phyloP scores from a whole-genome alignment of 805 yeast genomes.

The Saturnispora quitensis region DNA sequence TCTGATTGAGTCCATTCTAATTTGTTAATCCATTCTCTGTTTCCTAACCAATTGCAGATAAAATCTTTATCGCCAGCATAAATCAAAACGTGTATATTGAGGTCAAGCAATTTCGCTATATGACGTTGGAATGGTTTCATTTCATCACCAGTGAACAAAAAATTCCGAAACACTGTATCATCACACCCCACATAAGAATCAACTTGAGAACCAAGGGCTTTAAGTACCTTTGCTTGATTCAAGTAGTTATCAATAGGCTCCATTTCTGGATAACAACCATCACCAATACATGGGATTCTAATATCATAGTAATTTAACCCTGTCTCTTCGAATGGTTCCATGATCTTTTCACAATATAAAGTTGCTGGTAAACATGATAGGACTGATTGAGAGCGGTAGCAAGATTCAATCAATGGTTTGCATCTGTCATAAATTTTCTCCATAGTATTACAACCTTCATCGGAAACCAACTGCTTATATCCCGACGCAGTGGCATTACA shows the following conservation, averaged over 20 bases:
- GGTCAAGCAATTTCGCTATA: constrained; percentile 62
- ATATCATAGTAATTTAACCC: constrained; percentile 91
- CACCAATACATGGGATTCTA: constrained; percentile 62
- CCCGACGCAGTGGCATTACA: constrained; percentile 77
- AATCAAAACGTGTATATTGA: constrained; percentile 70
- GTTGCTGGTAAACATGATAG: constrained; percentile 90
- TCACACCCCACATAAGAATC: constrained; percentile 69
- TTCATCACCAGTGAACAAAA: constrained; percentile 84
- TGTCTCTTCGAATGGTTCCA: constrained; percentile 74
- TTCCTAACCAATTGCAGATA: constrained; percentile 96
- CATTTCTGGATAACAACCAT: constrained; percentile 71
- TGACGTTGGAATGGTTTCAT: constrained; percentile 79
- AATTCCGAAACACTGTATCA: constrained; percentile 68
- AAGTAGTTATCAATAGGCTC: constrained; percentile 69
- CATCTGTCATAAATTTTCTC: constrained; percentile 67
- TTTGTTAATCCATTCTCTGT: constrained; percentile 73
- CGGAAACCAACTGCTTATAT: constrained; percentile 59
- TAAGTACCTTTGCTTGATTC: constrained; percentile 66
- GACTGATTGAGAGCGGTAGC: constrained; percentile 66
- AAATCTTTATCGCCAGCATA: constrained; percentile 96
- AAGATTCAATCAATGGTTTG: constrained; percentile 59
- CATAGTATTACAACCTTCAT: constrained; percentile 72
- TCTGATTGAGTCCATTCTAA: constrained; percentile 36
- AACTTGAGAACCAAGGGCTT: constrained; percentile 86
- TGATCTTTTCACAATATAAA: constrained; percentile 77